Conservation (phyloP, 306 rosid genomes). For the Fragaria ananassa region DNA sequence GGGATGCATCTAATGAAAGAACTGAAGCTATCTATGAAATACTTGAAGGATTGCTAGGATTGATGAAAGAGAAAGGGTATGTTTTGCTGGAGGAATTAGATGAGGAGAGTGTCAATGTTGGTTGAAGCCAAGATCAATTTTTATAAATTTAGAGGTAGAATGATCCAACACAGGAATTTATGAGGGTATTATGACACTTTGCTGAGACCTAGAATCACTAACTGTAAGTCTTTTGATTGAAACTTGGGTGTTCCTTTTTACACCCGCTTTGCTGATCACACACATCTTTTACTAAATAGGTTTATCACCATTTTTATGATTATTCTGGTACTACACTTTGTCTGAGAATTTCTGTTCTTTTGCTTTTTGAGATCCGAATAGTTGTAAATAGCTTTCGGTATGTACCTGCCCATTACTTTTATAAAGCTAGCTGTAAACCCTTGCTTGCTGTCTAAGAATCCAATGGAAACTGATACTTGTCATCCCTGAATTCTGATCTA, state of each 20-base stretch:
- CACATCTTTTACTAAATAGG: background rate
- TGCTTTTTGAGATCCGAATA: background rate
- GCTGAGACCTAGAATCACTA: background rate
- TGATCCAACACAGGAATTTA: background rate
- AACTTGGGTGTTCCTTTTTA: background rate
- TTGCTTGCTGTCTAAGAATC: conserved; percentile 35
- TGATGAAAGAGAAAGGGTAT: conserved; percentile 57
- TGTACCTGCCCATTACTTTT: conserved; percentile 26
- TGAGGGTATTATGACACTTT: background rate
- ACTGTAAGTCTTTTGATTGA: background rate
- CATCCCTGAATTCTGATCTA: background rate
- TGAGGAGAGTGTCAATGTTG: conserved; percentile 32
- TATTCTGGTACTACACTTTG: conserved; percentile 16
- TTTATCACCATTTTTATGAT: background rate
- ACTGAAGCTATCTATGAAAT: conserved; percentile 46
- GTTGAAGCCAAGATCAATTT: conserved; percentile 25
- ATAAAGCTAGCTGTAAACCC: conserved; percentile 32
- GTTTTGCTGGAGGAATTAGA: conserved; percentile 42
- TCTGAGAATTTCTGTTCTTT: conserved; percentile 13
- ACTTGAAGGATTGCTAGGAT: conserved; percentile 54
- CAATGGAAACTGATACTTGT: conserved; percentile 26
- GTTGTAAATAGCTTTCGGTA: conserved; percentile 14
- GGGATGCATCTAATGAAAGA: conserved; percentile 49
- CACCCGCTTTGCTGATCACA: background rate
- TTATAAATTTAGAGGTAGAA: background rate